phyloP scores from a whole-genome alignment of 2,329 filamentous ascomycete genomes.

The Didymella segeticola region DNA sequence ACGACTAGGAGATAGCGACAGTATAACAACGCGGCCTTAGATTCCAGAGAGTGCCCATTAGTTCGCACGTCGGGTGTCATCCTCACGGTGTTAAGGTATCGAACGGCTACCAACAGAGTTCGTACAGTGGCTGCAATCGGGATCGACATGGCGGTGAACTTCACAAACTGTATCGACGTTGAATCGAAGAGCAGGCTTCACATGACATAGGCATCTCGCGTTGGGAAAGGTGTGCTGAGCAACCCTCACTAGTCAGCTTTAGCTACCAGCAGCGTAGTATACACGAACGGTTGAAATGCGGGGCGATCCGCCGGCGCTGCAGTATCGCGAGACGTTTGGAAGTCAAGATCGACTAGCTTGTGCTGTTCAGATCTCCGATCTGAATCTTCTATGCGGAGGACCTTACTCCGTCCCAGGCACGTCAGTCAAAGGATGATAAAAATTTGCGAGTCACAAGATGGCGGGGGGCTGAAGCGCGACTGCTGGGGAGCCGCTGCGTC shows the following conservation, averaged over 20 bases:
- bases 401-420: conserved; percentile 23
- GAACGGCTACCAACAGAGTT: not conserved
- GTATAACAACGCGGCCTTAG: not conserved
- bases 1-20: not conserved
- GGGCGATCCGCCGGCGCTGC: conserved; percentile 41
- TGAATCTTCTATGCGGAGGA: conserved; percentile 28
- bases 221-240: conserved; percentile 30
- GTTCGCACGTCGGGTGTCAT: not conserved
- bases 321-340: conserved; percentile 27
- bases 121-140: not conserved
- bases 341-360: conserved; percentile 27
- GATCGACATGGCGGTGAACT: not conserved
- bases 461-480: not conserved
- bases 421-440: conserved; percentile 1
- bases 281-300: conserved; percentile 35
- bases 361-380: conserved; percentile 13
- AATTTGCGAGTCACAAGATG: not conserved
- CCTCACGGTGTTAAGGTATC: not conserved
- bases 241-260: conserved; percentile 29
- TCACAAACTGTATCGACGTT: not conserved
- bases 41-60: no score
- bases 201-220: conserved; percentile 1
- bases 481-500: not conserved
- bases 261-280: conserved; percentile 24
- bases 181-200: not conserved